These are phyloP conservation scores for Aquilaria agallochum DNA, from an alignment of 441 rosid genomes.

Conservation along the genomic window DNA sequence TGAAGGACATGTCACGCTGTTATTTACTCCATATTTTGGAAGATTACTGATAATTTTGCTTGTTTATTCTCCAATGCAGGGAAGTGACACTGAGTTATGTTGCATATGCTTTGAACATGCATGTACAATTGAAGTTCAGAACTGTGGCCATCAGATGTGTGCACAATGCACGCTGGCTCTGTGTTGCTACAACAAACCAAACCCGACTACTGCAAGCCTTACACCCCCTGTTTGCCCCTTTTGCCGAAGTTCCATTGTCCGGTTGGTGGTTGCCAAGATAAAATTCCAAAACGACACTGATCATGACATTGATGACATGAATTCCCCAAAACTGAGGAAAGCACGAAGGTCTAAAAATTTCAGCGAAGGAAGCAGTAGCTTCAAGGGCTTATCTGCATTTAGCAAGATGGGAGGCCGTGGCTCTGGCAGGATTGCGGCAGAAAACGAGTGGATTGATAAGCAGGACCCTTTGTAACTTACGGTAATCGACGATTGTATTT, in stretches of 20 bases:
- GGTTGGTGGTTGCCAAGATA: constrained; percentile 58
- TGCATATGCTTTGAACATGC: constrained; percentile 96
- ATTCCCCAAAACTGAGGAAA: constrained; percentile 68
- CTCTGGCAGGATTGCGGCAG: constrained; percentile 77
- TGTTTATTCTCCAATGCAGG: constrained; percentile 36
- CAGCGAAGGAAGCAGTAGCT: constrained; percentile 94
- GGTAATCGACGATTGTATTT: too few species aligned
- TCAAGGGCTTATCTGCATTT: constrained; percentile 73
- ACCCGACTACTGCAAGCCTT: constrained; percentile 74
- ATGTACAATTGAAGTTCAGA: constrained; percentile 89
- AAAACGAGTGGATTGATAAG: constrained; percentile 64
- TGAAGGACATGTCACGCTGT: neutral
- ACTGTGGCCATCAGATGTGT: constrained; percentile 96
- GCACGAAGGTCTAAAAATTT: constrained; percentile 62
- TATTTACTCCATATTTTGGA: neutral
- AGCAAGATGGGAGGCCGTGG: constrained; percentile 77
- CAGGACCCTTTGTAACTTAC: constrained; percentile 10
- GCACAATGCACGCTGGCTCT: constrained; percentile 92
- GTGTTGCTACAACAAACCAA: constrained; percentile 96
- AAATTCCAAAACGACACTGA: constrained; percentile 41
- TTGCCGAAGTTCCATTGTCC: constrained; percentile 79
- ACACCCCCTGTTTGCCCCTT: constrained; percentile 94
- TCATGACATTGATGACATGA: constrained; percentile 42
- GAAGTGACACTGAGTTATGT: constrained; percentile 74
- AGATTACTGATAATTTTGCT: neutral